These are phyloP conservation scores for Neopestalotiopsis rosae DNA, from an alignment of 2,329 filamentous ascomycete species.

Conservation along the genomic window DNA sequence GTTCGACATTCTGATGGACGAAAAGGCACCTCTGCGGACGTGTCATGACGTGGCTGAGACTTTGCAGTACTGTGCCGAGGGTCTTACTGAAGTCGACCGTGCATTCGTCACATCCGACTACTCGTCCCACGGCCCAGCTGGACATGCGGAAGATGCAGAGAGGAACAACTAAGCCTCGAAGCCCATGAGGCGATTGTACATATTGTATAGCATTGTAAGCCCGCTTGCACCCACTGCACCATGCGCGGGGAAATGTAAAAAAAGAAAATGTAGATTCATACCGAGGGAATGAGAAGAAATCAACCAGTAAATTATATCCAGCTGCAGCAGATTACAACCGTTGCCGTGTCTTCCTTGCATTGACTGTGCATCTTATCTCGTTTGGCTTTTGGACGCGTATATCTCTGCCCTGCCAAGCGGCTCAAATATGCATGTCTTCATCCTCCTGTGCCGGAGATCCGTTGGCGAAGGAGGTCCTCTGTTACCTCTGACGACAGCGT, in stretches of 20 bases:
- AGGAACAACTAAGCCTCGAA: slow-evolving; percentile 7
- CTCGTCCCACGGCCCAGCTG: slow-evolving; percentile 8
- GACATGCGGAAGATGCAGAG: slow-evolving; percentile 15
- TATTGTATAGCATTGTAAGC: not conserved
- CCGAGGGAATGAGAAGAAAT: not conserved
- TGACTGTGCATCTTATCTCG: not conserved
- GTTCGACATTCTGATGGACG: slow-evolving; percentile 63
- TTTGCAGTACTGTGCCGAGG: slow-evolving; percentile 66
- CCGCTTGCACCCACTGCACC: not conserved
- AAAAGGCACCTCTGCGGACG: slow-evolving; percentile 54
- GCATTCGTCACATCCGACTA: slow-evolving; percentile 47
- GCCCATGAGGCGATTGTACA: not conserved
- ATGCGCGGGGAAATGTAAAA: not conserved
- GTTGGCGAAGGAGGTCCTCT: not conserved
- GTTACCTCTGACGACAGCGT: not conserved
- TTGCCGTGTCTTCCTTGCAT: not conserved
- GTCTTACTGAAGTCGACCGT: slow-evolving; percentile 44
- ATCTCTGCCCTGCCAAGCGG: not conserved
- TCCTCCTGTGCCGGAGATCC: not conserved
- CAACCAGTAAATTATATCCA: not conserved
- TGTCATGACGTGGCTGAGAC: slow-evolving; percentile 68
- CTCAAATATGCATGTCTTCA: not conserved
- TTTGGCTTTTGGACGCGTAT: not conserved
- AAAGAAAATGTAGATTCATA: not conserved
- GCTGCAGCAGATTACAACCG: not conserved